These are phyloP conservation scores for Candida pini DNA, from an alignment of 805 yeast species.

Conservation along the genomic window DNA sequence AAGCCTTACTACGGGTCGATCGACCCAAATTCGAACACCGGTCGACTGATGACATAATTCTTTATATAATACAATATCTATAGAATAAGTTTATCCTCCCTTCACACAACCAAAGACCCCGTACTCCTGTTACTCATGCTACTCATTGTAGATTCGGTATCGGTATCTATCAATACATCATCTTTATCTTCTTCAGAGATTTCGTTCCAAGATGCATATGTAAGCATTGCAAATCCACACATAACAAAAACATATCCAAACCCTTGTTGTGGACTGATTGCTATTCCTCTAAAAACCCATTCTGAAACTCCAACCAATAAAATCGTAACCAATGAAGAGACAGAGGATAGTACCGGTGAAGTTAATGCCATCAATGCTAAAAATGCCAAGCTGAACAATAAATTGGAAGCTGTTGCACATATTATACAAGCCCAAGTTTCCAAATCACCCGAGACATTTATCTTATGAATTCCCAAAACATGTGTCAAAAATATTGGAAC, in stretches of 20 bases:
- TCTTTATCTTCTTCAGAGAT: slow-evolving; percentile 37
- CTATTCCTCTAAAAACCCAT: slow-evolving; percentile 59
- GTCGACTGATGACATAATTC: too few relatives aligned
- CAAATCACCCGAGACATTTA: slow-evolving; percentile 43
- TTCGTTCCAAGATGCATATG: slow-evolving; percentile 61
- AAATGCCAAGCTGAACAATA: slow-evolving; percentile 66
- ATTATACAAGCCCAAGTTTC: slow-evolving; percentile 39
- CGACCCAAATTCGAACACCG: too few relatives aligned
- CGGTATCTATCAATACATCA: slow-evolving; percentile 29
- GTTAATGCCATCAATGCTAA: slow-evolving; percentile 77
- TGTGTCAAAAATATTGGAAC: slow-evolving; percentile 44
- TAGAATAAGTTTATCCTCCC: too few relatives aligned
- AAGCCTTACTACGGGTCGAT: too few relatives aligned
- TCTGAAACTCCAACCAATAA: slow-evolving; percentile 75
- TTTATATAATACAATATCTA: too few relatives aligned
- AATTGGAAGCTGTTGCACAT: slow-evolving; percentile 56
- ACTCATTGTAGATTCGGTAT: slow-evolving; percentile 27
- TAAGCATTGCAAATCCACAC: slow-evolving; percentile 61
- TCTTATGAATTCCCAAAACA: slow-evolving; percentile 49
- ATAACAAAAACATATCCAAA: slow-evolving; percentile 67
- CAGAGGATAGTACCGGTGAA: slow-evolving; percentile 75
- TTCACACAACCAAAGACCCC: too few relatives aligned
- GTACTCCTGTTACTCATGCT: slow-evolving; percentile 7
- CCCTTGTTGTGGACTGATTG: slow-evolving; percentile 49
- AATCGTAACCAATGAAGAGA: slow-evolving; percentile 59